Evolutionary conservation across 2,329 filamentous ascomycete genomes (phyloP).

Genomic region (Colletotrichum australisinense): DNA sequence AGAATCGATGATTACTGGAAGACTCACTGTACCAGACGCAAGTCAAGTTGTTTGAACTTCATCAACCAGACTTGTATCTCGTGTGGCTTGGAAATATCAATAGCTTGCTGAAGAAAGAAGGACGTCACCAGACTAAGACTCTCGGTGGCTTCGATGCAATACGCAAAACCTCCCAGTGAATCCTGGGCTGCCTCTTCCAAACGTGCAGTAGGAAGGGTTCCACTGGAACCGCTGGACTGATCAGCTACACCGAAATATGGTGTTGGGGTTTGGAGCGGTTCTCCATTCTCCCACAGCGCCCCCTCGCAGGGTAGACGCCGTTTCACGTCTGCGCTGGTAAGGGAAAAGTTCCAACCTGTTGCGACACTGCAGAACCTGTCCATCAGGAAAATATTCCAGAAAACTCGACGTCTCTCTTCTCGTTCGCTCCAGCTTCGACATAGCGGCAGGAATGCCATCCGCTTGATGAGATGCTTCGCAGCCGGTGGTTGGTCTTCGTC

Average conservation of each 20-base stretch:
- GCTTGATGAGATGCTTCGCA: slow-evolving; percentile 46
- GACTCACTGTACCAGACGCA: slow-evolving; percentile 53
- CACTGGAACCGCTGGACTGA: slow-evolving; percentile 38
- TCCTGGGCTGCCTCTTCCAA: slow-evolving; percentile 41
- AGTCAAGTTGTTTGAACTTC: slow-evolving; percentile 57
- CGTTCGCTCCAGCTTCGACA: slow-evolving; percentile 48
- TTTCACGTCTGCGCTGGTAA: slow-evolving; percentile 50
- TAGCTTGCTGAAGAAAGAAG: slow-evolving; percentile 54
- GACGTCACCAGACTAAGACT: slow-evolving; percentile 54
- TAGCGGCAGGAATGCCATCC: slow-evolving; percentile 48
- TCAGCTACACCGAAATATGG: slow-evolving; percentile 55
- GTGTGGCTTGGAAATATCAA: slow-evolving; percentile 49
- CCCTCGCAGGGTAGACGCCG: slow-evolving; percentile 53
- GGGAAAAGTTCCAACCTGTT: slow-evolving; percentile 51
- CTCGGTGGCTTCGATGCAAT: slow-evolving; percentile 58
- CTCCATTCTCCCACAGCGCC: slow-evolving; percentile 49
- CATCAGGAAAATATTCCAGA: slow-evolving; percentile 54
- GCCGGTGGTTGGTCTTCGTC: slow-evolving; percentile 41
- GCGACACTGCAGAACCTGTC: slow-evolving; percentile 54
- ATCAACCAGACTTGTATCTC: slow-evolving; percentile 54
- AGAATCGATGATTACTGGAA: no score
- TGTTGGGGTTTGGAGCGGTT: slow-evolving; percentile 48
- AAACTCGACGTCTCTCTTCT: slow-evolving; percentile 52
- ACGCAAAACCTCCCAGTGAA: slow-evolving; percentile 53
- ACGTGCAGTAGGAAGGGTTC: slow-evolving; percentile 36